These are phyloP conservation scores for Fusarium coicis DNA, from an alignment of 2,329 filamentous ascomycete species.

Conservation along the genomic window DNA sequence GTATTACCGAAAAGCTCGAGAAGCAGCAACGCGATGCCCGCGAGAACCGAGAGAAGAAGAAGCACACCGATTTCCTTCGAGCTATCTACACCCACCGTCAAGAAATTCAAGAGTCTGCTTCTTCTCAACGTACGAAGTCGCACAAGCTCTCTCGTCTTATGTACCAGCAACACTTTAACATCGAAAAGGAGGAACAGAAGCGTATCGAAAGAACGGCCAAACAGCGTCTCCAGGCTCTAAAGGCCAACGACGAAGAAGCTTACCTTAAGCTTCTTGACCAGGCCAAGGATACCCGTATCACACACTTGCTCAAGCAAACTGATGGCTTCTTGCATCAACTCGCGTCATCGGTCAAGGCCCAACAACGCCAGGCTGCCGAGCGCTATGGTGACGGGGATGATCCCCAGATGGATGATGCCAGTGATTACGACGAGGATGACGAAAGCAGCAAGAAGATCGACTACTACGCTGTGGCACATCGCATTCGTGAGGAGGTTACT, in stretches of 20 bases:
- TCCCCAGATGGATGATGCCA: constrained; percentile 68
- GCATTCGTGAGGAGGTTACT: constrained; percentile 90
- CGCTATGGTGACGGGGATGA: constrained; percentile 76
- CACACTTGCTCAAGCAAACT: constrained; percentile 94
- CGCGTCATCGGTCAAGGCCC: constrained; percentile 91
- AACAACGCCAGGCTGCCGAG: constrained; percentile 85
- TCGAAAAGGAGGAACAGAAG: constrained; percentile 99
- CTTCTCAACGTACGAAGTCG: constrained; percentile 76
- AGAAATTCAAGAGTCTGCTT: constrained; percentile 77
- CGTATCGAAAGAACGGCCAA: constrained; percentile 97
- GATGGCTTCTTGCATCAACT: constrained; percentile 97
- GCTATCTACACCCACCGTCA: constrained; percentile 84
- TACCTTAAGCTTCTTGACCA: constrained; percentile 98
- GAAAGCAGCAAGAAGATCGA: constrained; percentile 86
- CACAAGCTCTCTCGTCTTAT: constrained; percentile 91
- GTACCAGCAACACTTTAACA: constrained; percentile 90
- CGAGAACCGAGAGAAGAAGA: constrained; percentile 97
- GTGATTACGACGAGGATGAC: constrained; percentile 74
- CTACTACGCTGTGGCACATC: constrained; percentile 98
- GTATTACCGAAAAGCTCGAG: constrained; percentile 98
- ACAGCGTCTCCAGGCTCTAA: constrained; percentile 98
- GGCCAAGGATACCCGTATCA: constrained; percentile 99
- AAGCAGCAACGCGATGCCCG: constrained; percentile 98
- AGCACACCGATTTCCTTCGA: constrained; percentile 90
- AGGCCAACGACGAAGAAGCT: constrained; percentile 98